Base-by-base conservation (phyloP, 768 basidiomycete species). In the Tylopilus cervinicoccineus region DNA sequence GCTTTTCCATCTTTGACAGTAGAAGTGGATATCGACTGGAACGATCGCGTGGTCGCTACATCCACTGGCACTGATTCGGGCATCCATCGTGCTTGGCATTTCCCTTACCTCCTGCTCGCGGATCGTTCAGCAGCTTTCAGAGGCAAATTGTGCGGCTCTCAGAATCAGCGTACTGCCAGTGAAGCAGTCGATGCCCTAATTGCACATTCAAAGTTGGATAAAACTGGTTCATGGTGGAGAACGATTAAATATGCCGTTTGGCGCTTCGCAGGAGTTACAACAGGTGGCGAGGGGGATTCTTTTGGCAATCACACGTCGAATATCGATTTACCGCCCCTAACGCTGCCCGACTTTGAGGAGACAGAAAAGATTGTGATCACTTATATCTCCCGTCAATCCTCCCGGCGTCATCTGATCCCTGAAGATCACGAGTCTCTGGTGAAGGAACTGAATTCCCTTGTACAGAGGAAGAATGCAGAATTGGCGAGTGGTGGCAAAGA, bases 111-210 rank as follows among this genome's bases (percentile, higher is more conserved):
- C 4, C 71, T 93, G 8, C 70, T 91, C 43, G 72, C 80, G 6
- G 89, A 93, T 65, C 77, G 91, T 17, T 85, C 83, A 33, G 91
- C 90, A 0, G 76, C 89, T 0, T 84, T 86, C 65, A 74, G 86
- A 3, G 88, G 88, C 0, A 51, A 65, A 4, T 61, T 77, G 3
- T 88, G 87, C 48, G 85, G 84, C 11, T 69, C 71, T 23, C 73
- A 74, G 51, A 85, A 80, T 5, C 85, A 88, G 56, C 74, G 90
- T 16, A 89, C 79, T 0, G 88, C 88, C 0, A 78, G 84, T 2
- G 81, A 83, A 61, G 83, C 89, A 8, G 73, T 77, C 67, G 75
- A 83, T 39, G 65, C 70, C 49, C 80, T 84, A 74, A 31, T 62
- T 28, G 54, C 59, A 32, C 57, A 66, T 6, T 68, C 67, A 33